Base-by-base conservation (phyloP, 768 basidiomycete species). In the Calocera cornea region DNA sequence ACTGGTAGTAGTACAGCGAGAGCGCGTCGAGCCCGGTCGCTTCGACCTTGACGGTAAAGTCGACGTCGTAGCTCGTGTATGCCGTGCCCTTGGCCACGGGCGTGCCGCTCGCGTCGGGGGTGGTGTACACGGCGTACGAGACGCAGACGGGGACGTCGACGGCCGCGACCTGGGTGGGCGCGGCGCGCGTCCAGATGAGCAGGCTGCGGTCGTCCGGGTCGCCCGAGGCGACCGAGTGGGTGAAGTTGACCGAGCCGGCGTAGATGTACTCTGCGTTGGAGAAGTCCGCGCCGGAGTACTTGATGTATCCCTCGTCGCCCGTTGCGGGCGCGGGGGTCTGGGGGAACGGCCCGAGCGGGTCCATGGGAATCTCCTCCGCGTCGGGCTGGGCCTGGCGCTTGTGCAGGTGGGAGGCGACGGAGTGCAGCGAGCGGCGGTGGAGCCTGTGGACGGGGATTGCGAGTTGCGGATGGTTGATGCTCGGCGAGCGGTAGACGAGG, bases 21-120 rank as follows among this genome's bases (percentile, higher is more conserved):
- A 84, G 84, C 0, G 85, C 77, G 44, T 77, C 70, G 64, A 86
- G 73, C 1, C 78, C 78, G 0, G 75, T 79, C 1, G 84, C 83
- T 69, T 86, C 85, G 19, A 86, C 81, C 73, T 86, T 86, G 70
- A 84, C 78, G 0, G 84, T 85, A 73, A 79, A 85, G 71, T 85
- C 84, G 41, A 86, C 82, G 66, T 87, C 85, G 65, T 82, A 81
- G 66, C 77, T 72, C 0, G 84, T 84, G 73, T 83, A 84, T 0
- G 81, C 83, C 68, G 83, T 76, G 14, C 81, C 83, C 10, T 78
- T 76, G 68, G 81, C 77, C 40, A 81, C 71, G 2, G 65, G 65
- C 16, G 10, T 19, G 41, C 65, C 65, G 22, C 41, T 17, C n/a
- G 31, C 41, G 22, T 31, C 22, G 33, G 27, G 27, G 22, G 41